A percentile compares a stretch with the other conserved stretches of the same genome.
These are phyloP conservation scores for Thozetella sp. DNA, from an alignment of 495 filamentous ascomycete species.

Conservation along the genomic window DNA sequence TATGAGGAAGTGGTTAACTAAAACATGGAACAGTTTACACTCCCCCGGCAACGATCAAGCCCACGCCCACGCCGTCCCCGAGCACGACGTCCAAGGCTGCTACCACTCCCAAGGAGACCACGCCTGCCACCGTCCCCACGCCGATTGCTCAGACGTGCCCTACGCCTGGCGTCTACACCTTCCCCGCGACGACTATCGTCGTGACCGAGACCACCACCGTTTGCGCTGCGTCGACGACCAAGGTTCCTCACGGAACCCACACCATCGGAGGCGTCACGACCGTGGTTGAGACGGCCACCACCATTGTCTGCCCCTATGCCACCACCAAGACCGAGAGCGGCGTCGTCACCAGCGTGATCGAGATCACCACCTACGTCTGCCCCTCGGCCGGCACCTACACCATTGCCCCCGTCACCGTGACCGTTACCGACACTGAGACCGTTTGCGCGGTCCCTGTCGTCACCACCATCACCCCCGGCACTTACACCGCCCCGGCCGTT, in stretches of 20 bases:
- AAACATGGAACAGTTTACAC: slow-evolving; percentile 17
- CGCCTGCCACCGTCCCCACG: slow-evolving; percentile 58
- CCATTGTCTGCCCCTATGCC: slow-evolving; percentile 73
- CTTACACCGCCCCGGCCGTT: slow-evolving; percentile 70
- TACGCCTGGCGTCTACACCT: slow-evolving; percentile 76
- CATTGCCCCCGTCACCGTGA: slow-evolving; percentile 71
- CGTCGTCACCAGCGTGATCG: slow-evolving; percentile 70
- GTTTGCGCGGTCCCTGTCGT: slow-evolving; percentile 68
- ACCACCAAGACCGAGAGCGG: slow-evolving; percentile 62
- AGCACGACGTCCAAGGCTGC: slow-evolving; percentile 20
- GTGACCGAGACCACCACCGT: slow-evolving; percentile 68
- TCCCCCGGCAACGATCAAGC: slow-evolving; percentile 30
- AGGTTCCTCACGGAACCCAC: slow-evolving; percentile 65
- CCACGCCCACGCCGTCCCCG: too few relatives aligned
- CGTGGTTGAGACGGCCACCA: slow-evolving; percentile 68
- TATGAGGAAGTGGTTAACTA: slow-evolving; percentile 1
- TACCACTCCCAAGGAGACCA: slow-evolving; percentile 19
- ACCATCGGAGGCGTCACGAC: slow-evolving; percentile 80
- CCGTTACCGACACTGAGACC: slow-evolving; percentile 50
- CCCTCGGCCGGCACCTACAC: slow-evolving; percentile 80
- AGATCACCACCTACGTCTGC: slow-evolving; percentile 77
- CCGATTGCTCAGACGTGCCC: slow-evolving; percentile 66
- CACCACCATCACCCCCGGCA: slow-evolving; percentile 67
- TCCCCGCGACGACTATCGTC: slow-evolving; percentile 75
- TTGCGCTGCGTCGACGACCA: slow-evolving; percentile 63